Evolutionary conservation across 371 early-diverging fungal genomes (phyloP), one percentile per base, ranked within the genome.

Genomic region (Mortierella sp.): DNA sequence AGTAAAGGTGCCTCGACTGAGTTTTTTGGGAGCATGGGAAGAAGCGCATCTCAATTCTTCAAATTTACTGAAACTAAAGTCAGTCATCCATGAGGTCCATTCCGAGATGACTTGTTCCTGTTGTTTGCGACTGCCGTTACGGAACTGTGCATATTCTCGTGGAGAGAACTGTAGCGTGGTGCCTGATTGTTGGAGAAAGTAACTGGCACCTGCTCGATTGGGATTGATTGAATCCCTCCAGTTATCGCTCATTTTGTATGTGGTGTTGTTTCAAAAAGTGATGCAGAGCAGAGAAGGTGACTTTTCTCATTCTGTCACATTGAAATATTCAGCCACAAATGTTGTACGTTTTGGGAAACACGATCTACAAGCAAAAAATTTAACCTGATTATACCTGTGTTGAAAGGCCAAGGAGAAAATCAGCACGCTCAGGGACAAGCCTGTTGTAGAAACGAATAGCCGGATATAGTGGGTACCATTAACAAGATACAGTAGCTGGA

Each of bases 41-140:
- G 65, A 42, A 56, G 65, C 65, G 26, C 56, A 55, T 19, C 57
- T 65, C 17, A 65, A 29, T 28, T 19, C 43, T n/a, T 56, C 1
- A n/a, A 9, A 37, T 0, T 26, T n/a, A 28, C 65, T 65, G 2
- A 17, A 9, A 2, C 43, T 13, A 19, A 65, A 55, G 40, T 65
- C 56, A 2, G 29, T 54, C 65, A 65, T 65, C 56, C 65, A 65
- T 15, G 65, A 65, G 3, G 65, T 28, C 65, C 65, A 65, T 42
- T 55, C 65, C 2, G 43, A 28, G 5, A 56, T 56, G 45, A 55
- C 29, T 3, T 17, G 22, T 56, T 65, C 65, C 43, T 55, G 65
- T 28, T 56, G 40, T 26, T 31, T 65, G 9, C 57, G 65, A 40
- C 10, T 2, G 31, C 43, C 43, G 28, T 40, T 40, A 42, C 56